Evolutionary conservation across 257 asterid genomes (phyloP).

Genomic region (Solanum pennellii): DNA sequence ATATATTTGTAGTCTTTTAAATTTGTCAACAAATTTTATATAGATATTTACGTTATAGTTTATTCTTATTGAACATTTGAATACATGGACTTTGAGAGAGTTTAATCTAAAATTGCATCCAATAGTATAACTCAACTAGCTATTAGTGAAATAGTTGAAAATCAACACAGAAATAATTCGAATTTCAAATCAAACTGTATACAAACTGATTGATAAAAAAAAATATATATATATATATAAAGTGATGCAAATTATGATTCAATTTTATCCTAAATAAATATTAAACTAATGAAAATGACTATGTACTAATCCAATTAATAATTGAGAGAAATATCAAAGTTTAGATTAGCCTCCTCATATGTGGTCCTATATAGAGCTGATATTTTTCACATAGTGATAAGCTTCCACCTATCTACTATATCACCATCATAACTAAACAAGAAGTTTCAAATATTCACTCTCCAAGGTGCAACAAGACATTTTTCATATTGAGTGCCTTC

Average conservation of each 20-base stretch:
- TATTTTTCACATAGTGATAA: conserved; percentile 7
- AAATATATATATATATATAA: too few species aligned
- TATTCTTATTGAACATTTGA: too few species aligned
- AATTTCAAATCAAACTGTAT: too few species aligned
- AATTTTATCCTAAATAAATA: not conserved
- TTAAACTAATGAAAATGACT: not conserved
- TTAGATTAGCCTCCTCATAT: not conserved
- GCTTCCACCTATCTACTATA: not conserved
- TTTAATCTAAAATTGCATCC: too few species aligned
- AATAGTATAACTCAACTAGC: too few species aligned
- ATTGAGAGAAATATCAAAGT: not conserved
- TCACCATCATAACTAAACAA: not conserved
- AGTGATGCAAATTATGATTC: not conserved
- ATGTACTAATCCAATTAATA: not conserved
- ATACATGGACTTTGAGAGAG: not conserved
- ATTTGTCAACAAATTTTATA: too few species aligned
- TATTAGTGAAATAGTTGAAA: too few species aligned
- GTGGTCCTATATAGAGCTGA: conserved; percentile 4
- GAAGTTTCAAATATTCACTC: conserved; percentile 8
- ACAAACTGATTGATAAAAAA: too few species aligned
- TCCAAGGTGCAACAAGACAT: conserved; percentile 14
- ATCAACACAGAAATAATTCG: too few species aligned
- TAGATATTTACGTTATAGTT: too few species aligned
- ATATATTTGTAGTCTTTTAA: not conserved
- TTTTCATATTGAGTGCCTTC: not conserved